These are phyloP conservation scores for Penicillium goetzii DNA, from an alignment of 495 filamentous ascomycete species.

Conservation along the genomic window DNA sequence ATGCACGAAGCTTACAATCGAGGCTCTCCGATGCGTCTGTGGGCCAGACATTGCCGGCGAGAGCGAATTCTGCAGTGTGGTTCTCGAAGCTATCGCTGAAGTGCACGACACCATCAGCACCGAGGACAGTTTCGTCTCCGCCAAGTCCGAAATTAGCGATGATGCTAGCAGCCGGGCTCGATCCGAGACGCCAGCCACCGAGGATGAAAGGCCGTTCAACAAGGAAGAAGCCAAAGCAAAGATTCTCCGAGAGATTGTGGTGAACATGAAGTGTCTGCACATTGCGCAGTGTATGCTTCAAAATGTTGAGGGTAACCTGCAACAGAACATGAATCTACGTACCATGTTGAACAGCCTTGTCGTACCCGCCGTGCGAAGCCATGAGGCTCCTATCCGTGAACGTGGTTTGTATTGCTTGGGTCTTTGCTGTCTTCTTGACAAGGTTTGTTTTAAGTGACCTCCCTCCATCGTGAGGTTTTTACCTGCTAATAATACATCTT, in stretches of 20 bases:
- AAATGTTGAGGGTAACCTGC: conserved; percentile 82
- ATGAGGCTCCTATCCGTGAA: conserved; percentile 91
- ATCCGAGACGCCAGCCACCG: conserved; percentile 50
- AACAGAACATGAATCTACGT: conserved; percentile 83
- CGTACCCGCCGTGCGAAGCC: conserved; percentile 88
- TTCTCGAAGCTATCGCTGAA: conserved; percentile 91
- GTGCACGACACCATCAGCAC: conserved; percentile 86
- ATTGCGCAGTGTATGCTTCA: conserved; percentile 97
- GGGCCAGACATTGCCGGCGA: conserved; percentile 78
- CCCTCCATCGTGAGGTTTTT: neutral
- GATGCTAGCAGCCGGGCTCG: conserved; percentile 51
- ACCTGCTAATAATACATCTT: conserved; percentile 18
- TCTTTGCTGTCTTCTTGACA: conserved; percentile 87
- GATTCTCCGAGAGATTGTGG: conserved; percentile 84
- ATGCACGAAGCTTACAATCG: conserved; percentile 83
- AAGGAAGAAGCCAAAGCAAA: conserved; percentile 80
- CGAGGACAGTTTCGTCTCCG: conserved; percentile 91
- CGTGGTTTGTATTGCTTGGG: conserved; percentile 87
- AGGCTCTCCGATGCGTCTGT: conserved; percentile 79
- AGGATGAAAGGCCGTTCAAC: conserved; percentile 53
- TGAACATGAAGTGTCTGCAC: conserved; percentile 97
- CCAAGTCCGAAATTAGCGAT: conserved; percentile 77
- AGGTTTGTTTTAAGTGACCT: conserved; percentile 49
- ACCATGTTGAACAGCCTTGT: conserved; percentile 97
- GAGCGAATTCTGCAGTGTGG: conserved; percentile 88